Conservation (phyloP, 768 basidiomycete genomes). For the Lentinula guzmanii region DNA sequence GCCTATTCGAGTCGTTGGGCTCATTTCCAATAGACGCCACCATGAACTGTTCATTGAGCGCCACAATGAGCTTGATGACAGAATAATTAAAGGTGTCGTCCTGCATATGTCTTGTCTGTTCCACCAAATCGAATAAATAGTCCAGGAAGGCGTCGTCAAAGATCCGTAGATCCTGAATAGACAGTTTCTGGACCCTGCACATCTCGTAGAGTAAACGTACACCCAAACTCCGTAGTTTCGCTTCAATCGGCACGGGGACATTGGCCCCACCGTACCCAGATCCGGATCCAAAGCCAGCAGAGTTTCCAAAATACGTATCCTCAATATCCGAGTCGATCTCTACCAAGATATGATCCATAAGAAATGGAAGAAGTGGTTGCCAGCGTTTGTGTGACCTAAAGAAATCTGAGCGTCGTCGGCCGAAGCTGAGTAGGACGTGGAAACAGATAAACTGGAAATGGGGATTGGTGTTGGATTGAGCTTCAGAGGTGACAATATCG, state of each 20-base stretch:
- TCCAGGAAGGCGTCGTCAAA: slow-evolving; percentile 86
- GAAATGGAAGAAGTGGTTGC: slow-evolving; percentile 70
- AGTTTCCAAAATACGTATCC: slow-evolving; percentile 45
- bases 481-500: slow-evolving; percentile 68
- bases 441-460: slow-evolving; percentile 78
- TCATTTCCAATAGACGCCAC: slow-evolving; percentile 48
- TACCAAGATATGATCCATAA: slow-evolving; percentile 81
- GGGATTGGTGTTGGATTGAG: slow-evolving; percentile 78
- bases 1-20: slow-evolving; percentile 5
- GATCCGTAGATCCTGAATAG: slow-evolving; percentile 69
- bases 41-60: slow-evolving; percentile 99
- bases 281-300: slow-evolving; percentile 12
- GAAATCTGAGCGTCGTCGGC: slow-evolving; percentile 60
- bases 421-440: slow-evolving; percentile 69
- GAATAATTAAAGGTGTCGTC: slow-evolving; percentile 96
- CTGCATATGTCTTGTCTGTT: slow-evolving; percentile 79
- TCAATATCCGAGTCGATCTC: slow-evolving; percentile 78
- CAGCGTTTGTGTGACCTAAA: slow-evolving; percentile 80
- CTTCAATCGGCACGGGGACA: slow-evolving; percentile 74
- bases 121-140: slow-evolving; percentile 87
- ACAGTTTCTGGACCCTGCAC: slow-evolving; percentile 83
- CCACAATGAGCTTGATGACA: slow-evolving; percentile 90
- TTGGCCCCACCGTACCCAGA: slow-evolving; percentile 26
- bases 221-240: slow-evolving; percentile 66
- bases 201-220: slow-evolving; percentile 86